Evolutionary conservation across 2,329 filamentous ascomycete species (phyloP).

Genomic region (Sordariomycetes sp.): DNA sequence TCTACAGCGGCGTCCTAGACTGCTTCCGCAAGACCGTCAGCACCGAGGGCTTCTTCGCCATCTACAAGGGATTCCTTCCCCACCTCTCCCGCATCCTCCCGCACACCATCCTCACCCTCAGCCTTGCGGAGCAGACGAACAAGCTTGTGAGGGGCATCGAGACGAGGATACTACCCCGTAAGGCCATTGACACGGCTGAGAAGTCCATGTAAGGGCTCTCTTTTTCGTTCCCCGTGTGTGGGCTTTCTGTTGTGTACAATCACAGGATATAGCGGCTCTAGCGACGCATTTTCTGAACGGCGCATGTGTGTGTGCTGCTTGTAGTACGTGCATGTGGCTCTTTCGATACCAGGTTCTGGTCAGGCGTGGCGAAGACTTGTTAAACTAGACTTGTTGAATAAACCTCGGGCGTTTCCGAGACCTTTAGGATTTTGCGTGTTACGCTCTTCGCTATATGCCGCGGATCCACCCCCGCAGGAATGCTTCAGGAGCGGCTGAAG

Average conservation of each 20-base stretch:
- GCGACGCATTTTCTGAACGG: background rate
- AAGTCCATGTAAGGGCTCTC: slow-evolving; percentile 1
- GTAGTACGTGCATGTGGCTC: background rate
- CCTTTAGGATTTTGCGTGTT: background rate
- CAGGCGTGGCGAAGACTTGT: slow-evolving; percentile 8
- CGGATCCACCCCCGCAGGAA: background rate
- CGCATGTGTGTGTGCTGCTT: background rate
- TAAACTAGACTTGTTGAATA: slow-evolving; percentile 8
- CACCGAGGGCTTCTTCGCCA: slow-evolving; percentile 82
- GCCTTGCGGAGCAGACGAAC: slow-evolving; percentile 92
- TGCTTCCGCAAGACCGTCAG: slow-evolving; percentile 83
- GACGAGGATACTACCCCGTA: slow-evolving; percentile 35
- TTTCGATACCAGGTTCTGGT: background rate
- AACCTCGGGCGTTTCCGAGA: background rate
- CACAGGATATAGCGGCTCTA: background rate
- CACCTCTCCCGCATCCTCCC: slow-evolving; percentile 90
- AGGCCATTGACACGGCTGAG: slow-evolving; percentile 17
- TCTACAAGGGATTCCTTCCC: slow-evolving; percentile 96
- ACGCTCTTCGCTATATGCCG: background rate
- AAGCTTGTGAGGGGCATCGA: slow-evolving; percentile 81
- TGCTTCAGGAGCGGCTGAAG: background rate
- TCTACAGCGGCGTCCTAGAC: slow-evolving; percentile 91
- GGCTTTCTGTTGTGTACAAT: background rate
- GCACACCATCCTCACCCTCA: slow-evolving; percentile 89
- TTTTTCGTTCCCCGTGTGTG: slow-evolving; percentile 1